A percentile compares a stretch with the other conserved stretches of the same genome.
Conservation (phyloP, 2,329 filamentous ascomycete species). For the Claviceps spartinae region DNA sequence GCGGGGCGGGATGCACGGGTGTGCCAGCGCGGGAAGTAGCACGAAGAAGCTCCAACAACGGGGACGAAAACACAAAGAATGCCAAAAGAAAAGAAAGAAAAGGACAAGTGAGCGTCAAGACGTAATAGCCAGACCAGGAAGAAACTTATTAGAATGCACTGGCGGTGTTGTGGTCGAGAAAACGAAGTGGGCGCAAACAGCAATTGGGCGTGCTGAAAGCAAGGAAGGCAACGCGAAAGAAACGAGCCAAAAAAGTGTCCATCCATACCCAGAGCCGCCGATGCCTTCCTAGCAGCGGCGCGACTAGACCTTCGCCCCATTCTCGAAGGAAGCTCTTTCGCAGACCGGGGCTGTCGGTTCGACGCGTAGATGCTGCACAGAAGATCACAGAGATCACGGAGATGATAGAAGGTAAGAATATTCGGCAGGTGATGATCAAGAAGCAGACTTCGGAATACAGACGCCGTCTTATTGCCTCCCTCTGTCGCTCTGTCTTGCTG, state of each 20-base stretch:
- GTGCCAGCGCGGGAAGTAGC: not conserved
- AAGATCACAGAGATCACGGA: not conserved
- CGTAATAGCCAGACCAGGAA: not conserved
- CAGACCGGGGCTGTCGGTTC: not conserved
- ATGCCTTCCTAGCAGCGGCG: slow-evolving; percentile 39
- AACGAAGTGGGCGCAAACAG: not conserved
- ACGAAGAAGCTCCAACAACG: not conserved
- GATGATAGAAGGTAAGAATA: not conserved
- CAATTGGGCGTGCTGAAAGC: not conserved
- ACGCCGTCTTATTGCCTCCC: not conserved
- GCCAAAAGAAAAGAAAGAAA: not conserved
- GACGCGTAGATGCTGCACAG: not conserved
- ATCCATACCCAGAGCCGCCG: slow-evolving; percentile 37
- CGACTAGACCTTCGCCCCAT: slow-evolving; percentile 35
- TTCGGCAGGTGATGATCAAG: not conserved
- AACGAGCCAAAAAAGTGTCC: not conserved
- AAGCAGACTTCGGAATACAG: not conserved
- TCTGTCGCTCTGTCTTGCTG: not conserved
- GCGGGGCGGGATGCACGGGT: not conserved
- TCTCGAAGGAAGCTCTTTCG: not conserved
- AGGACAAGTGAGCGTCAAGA: not conserved
- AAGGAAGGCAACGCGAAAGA: not conserved
- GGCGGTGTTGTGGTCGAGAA: not conserved
- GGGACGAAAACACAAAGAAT: not conserved
- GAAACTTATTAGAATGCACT: not conserved